Base-by-base conservation (phyloP, 1,284 basidiomycete genomes). In the Pyrrhoderma noxium region DNA sequence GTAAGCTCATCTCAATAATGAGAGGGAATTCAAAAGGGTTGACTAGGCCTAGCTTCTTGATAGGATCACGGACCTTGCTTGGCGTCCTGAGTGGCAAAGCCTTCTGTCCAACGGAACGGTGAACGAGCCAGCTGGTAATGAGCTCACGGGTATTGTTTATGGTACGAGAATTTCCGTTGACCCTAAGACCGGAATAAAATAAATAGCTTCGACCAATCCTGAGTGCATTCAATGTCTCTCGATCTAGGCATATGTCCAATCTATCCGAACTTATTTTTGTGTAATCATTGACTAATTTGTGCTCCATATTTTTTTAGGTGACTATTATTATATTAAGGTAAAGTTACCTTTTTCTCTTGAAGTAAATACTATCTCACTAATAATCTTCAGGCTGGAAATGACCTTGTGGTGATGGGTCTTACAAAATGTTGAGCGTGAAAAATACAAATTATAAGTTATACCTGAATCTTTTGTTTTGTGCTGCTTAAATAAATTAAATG, bases 91-190 rank as follows among this genome's bases (percentile, higher is more conserved):
- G 11, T 85, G 80, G 76, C 71, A 82, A 55, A 80, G 78, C 58
- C 62, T 85, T 21, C 65, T 85, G 31, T 77, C 80, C 1, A 84
- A 85, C 57, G 82, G 80, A 22, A 85, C 82, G 0, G 79, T 82
- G 7, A 79, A 83, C 60, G 70, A 71, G 59, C 67, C 71, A 37
- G 5, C 4, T 5, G 21, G 21, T n/a, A 82, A 80, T 60, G 75
- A 75, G 53, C 62, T 77, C 45, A 85, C 82, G 0, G 82, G 82
- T 0, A 81, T 76, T 47, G 74, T 80, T 19, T 85, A 84, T 59
- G 82, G 82, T 77, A 55, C 47, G 71, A 59, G 8, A 46, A 8
- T 5, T 31, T 31, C 5, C 27, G 5, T 31, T 11, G 5, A 31
- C 11, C 27, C 27, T n/a, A 56, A 23, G 21, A 19, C 8, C 14